A percentile compares a stretch with the other conserved stretches of the same genome.
phyloP scores from a whole-genome alignment of 371 early-diverging fungal species.

The Mucor sp. region DNA sequence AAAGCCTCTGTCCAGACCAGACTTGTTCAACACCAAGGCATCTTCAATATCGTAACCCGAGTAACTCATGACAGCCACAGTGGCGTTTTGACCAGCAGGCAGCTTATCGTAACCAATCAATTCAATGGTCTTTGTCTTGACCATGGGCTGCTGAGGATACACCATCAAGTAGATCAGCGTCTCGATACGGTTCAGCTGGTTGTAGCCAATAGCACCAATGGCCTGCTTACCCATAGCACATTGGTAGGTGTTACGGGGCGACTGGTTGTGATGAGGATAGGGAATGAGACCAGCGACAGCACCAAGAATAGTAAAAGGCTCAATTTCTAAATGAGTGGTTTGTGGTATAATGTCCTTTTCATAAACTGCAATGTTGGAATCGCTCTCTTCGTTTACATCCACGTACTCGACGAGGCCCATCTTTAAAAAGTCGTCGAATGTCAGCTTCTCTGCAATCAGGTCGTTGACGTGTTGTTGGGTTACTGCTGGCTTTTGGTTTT shows the following conservation, averaged over 20 bases:
- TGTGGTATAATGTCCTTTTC: slow-evolving; percentile 81
- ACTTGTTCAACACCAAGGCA: slow-evolving; percentile 98
- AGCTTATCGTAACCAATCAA: slow-evolving; percentile 96
- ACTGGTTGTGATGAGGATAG: slow-evolving; percentile 99
- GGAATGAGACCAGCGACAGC: slow-evolving; percentile 99
- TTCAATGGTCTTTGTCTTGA: slow-evolving; percentile 97
- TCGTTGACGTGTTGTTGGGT: slow-evolving; percentile 73
- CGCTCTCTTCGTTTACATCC: slow-evolving; percentile 99
- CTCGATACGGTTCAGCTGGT: slow-evolving; percentile 96
- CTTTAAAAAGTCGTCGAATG: slow-evolving; percentile 90
- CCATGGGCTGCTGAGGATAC: slow-evolving; percentile 99
- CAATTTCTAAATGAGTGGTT: slow-evolving; percentile 98
- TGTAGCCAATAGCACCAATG: slow-evolving; percentile 97
- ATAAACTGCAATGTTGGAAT: slow-evolving; percentile 93
- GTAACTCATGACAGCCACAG: slow-evolving; percentile 99
- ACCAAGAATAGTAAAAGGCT: slow-evolving; percentile 97
- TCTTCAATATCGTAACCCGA: slow-evolving; percentile 99
- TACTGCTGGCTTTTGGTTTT: slow-evolving; percentile 77
- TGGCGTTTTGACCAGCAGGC: slow-evolving; percentile 99
- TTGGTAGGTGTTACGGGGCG: slow-evolving; percentile 99
- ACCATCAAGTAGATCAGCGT: slow-evolving; percentile 95
- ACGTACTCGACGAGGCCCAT: slow-evolving; percentile 98
- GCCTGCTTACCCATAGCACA: slow-evolving; percentile 99
- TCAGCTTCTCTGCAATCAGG: slow-evolving; percentile 64
- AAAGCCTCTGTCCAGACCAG: slow-evolving; percentile 98